phyloP scores from a whole-genome alignment of 2,329 filamentous ascomycete genomes.

The Ceratocystis lukuohia region DNA sequence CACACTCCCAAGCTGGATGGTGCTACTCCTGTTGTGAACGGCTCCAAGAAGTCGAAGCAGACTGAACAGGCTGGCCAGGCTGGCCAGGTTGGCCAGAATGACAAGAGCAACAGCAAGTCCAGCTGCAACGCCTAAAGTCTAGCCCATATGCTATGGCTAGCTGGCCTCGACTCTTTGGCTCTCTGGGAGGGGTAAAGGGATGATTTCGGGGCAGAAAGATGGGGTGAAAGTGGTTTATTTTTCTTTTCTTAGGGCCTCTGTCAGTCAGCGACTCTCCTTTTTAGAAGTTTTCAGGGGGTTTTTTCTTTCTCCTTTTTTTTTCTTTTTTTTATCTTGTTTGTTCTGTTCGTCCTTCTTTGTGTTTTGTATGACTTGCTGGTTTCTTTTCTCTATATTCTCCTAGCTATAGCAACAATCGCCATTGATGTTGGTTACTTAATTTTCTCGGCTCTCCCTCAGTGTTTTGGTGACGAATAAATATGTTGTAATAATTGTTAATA shows the following conservation, averaged over 20 bases:
- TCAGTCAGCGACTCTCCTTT: not conserved
- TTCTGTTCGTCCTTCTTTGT: not conserved
- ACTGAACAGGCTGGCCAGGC: not conserved
- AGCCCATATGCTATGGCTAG: not conserved
- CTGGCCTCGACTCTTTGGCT: not conserved
- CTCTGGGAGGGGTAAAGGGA: not conserved
- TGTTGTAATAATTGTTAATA: not conserved
- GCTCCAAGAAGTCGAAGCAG: not conserved
- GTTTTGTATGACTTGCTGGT: not conserved
- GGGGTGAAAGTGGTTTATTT: not conserved
- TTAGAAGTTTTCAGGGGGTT: no score
- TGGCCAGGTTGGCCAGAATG: not conserved
- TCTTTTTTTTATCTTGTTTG: not conserved
- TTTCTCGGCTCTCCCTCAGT: not conserved
- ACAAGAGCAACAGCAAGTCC: not conserved
- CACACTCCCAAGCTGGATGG: not conserved
- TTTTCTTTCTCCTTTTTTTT: not conserved
- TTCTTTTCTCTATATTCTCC: not conserved
- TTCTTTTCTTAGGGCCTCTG: not conserved
- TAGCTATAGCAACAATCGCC: not conserved
- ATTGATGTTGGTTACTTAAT: not conserved
- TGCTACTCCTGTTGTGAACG: not conserved
- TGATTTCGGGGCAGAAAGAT: not conserved
- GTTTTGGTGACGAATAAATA: slow-evolving; percentile 1
- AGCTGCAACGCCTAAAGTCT: not conserved